Base-by-base conservation (phyloP, 306 rosid species). In the Trifolium repens region DNA sequence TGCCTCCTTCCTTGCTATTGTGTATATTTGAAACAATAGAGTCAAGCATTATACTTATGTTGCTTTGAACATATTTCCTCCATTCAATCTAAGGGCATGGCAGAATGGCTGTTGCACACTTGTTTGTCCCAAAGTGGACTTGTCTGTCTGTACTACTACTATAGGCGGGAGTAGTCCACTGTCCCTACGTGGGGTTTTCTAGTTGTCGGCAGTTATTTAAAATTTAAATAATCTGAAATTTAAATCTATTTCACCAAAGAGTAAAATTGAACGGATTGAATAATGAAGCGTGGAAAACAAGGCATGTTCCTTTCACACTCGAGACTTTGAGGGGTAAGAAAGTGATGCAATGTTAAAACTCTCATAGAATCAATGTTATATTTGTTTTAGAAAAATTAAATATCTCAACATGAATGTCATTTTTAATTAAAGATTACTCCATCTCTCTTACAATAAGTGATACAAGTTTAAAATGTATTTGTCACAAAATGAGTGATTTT, bases 1-100 rank as follows among this genome's bases (percentile, higher is more conserved):
- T 75, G 34, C 52, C 65, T 72, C 72, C 52, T 44, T 66, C 74
- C 35, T 76, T 66, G 59, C 46, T 67, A 16, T 70, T 68, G 30
- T 27, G 72, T 69, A 69, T 73, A 68, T 17, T 9, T 7, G 69
- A 57, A 68, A 15, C 79, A 53, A 67, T 69, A 37, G 40, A 40
- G 65, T 81, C 34, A 52, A 73, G 32, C 43, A 40, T 37, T 49
- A 32, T 35, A 76, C n/a, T 35, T 24, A 30, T 27, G 32, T 30
- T 64, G 3, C 39, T 68, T 74, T 30, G 4, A 59, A 34, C 65
- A 46, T 57, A 5, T 24, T 22, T 81, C 24, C 67, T n/a, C 9
- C 15, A 15, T 32, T 37, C 12, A 47, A n/a, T 64, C 0, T 57
- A 11, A 27, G 35, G 40, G 13, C 16, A 11, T 58, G 16, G 8